phyloP scores from a whole-genome alignment of 495 filamentous ascomycete species.

The Penicillium pulvis region DNA sequence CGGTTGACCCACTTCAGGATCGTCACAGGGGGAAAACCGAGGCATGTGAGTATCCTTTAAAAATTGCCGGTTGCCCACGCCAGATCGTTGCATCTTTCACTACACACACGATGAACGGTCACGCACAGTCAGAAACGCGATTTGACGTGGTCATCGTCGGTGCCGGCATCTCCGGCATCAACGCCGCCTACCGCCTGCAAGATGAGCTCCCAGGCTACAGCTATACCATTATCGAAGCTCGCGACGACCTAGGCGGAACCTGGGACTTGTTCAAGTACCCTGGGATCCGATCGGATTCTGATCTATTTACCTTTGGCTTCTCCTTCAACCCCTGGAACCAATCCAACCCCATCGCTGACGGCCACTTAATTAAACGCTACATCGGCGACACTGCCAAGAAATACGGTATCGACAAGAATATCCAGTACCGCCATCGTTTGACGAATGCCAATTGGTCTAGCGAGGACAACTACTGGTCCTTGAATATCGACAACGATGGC shows the following conservation, averaged over 20 bases:
- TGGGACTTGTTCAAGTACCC: slow-evolving; percentile 76
- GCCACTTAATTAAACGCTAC: slow-evolving; percentile 60
- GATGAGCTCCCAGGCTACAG: slow-evolving; percentile 51
- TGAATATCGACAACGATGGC: slow-evolving; percentile 55
- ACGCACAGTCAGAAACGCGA: slow-evolving; percentile 19
- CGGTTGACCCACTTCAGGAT: background rate
- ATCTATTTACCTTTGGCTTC: slow-evolving; percentile 69
- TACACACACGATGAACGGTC: slow-evolving; percentile 27
- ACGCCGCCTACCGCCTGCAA: slow-evolving; percentile 70
- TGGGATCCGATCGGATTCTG: slow-evolving; percentile 67
- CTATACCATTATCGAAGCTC: slow-evolving; percentile 65
- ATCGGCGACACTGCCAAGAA: slow-evolving; percentile 58
- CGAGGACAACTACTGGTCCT: slow-evolving; percentile 59
- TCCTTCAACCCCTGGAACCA: slow-evolving; percentile 67
- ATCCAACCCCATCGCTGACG: slow-evolving; percentile 61
- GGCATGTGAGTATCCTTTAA: slow-evolving; percentile 26
- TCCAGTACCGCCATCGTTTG: slow-evolving; percentile 62
- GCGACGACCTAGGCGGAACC: slow-evolving; percentile 64
- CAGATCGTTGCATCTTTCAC: background rate
- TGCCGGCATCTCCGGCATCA: slow-evolving; percentile 77
- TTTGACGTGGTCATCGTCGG: slow-evolving; percentile 71
- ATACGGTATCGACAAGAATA: slow-evolving; percentile 63
- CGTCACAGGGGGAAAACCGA: slow-evolving; percentile 27
- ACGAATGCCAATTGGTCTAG: slow-evolving; percentile 60
- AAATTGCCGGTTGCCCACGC: background rate